Conservation (phyloP, 2,329 filamentous ascomycete species). For the Tolypocladium cylindrosporum region DNA sequence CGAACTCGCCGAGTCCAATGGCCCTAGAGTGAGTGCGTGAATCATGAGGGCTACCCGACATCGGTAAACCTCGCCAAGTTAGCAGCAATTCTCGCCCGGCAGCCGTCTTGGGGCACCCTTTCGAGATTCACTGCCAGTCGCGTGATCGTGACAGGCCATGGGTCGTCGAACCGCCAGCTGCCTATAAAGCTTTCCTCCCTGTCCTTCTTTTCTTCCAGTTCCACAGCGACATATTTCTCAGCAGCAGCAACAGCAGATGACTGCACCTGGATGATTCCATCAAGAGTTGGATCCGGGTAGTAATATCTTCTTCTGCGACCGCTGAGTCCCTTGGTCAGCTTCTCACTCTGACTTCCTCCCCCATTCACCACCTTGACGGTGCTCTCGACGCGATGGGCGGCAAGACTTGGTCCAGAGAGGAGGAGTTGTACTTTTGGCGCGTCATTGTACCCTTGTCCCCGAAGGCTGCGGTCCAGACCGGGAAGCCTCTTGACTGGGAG, state of each 20-base stretch:
- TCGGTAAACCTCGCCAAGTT: not conserved
- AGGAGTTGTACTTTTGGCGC: conserved; percentile 41
- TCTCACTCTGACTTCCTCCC: not conserved
- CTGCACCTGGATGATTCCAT: not conserved
- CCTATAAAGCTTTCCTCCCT: not conserved
- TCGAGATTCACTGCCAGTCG: not conserved
- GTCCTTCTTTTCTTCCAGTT: not conserved
- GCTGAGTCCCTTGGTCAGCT: not conserved
- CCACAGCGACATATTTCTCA: not conserved
- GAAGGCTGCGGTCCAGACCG: conserved; percentile 14
- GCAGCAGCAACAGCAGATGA: not conserved
- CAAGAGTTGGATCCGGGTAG: not conserved
- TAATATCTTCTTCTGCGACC: not conserved
- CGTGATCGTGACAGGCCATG: not conserved
- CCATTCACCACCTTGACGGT: not conserved
- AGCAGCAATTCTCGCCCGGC: not conserved
- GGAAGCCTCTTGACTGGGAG: conserved; percentile 21
- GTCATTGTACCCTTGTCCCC: conserved; percentile 25
- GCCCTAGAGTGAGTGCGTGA: not conserved
- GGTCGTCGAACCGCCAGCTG: not conserved
- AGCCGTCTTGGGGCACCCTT: not conserved
- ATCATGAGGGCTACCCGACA: not conserved
- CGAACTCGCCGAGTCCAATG: not conserved
- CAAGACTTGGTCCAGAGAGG: conserved; percentile 36
- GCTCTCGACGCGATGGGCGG: conserved; percentile 31